phyloP scores from a whole-genome alignment of 2,329 filamentous ascomycete genomes.

The Colletotrichum sp. region DNA sequence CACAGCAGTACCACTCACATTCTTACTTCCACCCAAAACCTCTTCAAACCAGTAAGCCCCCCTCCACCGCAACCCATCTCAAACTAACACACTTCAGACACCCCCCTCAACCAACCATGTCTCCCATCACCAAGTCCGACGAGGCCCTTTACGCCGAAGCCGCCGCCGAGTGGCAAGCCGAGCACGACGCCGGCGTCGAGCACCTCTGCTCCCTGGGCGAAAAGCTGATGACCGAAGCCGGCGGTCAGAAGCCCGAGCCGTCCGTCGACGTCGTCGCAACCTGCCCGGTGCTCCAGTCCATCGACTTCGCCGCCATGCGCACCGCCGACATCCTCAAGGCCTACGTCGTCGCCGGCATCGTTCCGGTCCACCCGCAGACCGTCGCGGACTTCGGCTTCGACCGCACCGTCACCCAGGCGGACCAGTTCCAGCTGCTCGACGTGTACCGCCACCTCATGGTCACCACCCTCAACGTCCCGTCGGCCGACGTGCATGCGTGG shows the following conservation, averaged over 20 bases:
- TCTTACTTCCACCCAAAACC: not conserved
- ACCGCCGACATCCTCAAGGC: not conserved
- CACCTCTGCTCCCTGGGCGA: not conserved
- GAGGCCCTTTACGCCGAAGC: not conserved
- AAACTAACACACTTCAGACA: not conserved
- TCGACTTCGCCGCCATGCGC: not conserved
- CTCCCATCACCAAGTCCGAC: not conserved
- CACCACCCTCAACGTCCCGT: not conserved
- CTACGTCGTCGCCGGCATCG: not conserved
- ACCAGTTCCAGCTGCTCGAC: not conserved
- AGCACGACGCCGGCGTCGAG: not conserved
- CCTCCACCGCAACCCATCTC: rapidly evolving
- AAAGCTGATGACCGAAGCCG: not conserved
- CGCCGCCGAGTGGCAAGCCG: not conserved
- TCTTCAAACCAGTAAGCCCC: not conserved
- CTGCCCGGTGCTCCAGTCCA: not conserved
- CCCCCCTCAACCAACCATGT: not conserved
- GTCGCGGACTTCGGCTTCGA: not conserved
- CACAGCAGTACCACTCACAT: not conserved
- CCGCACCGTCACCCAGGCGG: not conserved
- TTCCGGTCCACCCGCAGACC: not conserved
- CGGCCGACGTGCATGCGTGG: not conserved
- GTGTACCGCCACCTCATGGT: not conserved
- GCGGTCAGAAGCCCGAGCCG: not conserved
- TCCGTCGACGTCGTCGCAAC: not conserved